Conservation (phyloP, 2,329 filamentous ascomycete genomes). For the Aspergillus sp. region DNA sequence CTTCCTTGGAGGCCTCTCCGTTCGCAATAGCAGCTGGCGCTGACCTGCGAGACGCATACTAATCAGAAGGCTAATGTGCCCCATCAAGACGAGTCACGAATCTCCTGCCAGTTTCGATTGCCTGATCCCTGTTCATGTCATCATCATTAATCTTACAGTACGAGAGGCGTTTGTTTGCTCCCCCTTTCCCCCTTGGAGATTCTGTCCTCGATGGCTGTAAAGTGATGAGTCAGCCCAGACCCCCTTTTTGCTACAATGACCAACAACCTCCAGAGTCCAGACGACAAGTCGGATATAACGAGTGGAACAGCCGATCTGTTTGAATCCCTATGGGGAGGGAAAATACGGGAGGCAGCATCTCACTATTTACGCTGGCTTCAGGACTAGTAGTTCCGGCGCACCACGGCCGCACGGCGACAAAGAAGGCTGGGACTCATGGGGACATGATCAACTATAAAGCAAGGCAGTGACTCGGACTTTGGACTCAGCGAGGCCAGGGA, state of each 20-base stretch:
- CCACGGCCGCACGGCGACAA: background rate
- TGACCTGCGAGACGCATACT: background rate
- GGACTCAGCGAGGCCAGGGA: background rate
- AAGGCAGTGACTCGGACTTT: constrained; percentile 1
- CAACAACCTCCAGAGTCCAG: background rate
- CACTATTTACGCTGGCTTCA: background rate
- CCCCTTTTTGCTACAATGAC: background rate
- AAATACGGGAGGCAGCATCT: background rate
- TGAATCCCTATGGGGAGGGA: background rate
- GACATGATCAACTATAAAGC: constrained; percentile 5
- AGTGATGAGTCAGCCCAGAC: background rate
- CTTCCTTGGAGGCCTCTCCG: background rate
- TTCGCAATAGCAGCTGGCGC: background rate
- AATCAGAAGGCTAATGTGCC: background rate
- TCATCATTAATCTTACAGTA: constrained; percentile 9
- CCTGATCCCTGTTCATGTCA: constrained; percentile 16
- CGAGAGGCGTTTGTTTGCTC: background rate
- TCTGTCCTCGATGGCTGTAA: background rate
- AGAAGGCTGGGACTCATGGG: background rate
- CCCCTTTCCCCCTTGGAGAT: constrained; percentile 20
- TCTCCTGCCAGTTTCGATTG: background rate
- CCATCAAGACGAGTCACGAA: constrained; percentile 18
- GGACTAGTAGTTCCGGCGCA: background rate
- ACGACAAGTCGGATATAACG: background rate
- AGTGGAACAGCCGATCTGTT: background rate